Evolutionary conservation across 345 rosid genomes (phyloP).

Genomic region (Hypericum androsaemum): DNA sequence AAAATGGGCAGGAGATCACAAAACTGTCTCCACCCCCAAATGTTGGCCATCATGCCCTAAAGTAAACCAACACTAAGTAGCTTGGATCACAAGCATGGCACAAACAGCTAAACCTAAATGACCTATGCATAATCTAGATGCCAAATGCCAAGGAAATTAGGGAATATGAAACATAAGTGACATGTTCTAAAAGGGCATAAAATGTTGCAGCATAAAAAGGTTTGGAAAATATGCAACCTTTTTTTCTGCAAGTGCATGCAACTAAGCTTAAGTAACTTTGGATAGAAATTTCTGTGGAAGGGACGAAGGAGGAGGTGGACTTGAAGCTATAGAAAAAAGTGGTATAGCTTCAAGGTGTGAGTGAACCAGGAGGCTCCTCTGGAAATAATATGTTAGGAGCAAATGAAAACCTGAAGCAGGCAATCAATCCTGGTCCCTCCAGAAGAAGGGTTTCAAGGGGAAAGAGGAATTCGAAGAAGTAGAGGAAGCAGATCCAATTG

Average conservation of each 20-base stretch:
- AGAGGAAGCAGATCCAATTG: constrained; percentile 24
- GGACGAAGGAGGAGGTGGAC: not conserved
- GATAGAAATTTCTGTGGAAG: not conserved
- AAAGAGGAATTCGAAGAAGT: constrained; percentile 35
- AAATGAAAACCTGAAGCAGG: not conserved
- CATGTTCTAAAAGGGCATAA: constrained; percentile 9
- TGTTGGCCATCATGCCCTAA: constrained; percentile 16
- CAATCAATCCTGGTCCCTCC: constrained; percentile 41
- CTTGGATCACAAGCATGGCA: constrained; percentile 9
- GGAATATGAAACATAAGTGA: not conserved
- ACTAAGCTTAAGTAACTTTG: not conserved
- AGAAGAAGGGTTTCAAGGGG: constrained; percentile 57
- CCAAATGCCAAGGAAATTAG: too few relatives aligned
- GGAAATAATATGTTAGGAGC: not conserved
- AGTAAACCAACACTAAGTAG: not conserved
- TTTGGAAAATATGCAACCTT: constrained; percentile 43
- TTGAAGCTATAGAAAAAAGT: not conserved
- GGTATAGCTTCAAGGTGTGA: not conserved
- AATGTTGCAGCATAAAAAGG: constrained; percentile 17
- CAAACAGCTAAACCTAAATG: constrained; percentile 9
- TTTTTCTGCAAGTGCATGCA: not conserved
- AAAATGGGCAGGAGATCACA: constrained; percentile 41
- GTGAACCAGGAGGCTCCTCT: constrained; percentile 2
- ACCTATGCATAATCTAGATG: not conserved
- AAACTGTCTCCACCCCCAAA: constrained; percentile 51